Evolutionary conservation across 148 eudicot genomes (phyloP).

Genomic region (Selenicereus undatus): DNA sequence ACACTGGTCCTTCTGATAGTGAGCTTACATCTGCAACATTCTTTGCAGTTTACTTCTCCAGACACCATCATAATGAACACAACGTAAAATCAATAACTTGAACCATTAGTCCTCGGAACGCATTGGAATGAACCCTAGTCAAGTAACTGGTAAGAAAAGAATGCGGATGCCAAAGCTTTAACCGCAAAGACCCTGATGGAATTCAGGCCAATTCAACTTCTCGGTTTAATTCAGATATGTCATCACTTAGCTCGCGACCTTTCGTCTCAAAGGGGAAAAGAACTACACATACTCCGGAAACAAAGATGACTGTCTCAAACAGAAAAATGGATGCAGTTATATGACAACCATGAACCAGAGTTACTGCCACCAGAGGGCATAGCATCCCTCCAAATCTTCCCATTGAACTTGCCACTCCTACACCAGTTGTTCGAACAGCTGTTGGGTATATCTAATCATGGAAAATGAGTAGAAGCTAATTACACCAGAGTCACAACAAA

Average conservation of each 20-base stretch:
- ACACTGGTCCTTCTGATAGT: not conserved
- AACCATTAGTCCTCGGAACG: not conserved
- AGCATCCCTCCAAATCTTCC: constrained; percentile 92
- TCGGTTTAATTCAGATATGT: constrained; percentile 25
- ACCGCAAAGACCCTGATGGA: not conserved
- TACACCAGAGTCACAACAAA: not conserved
- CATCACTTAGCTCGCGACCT: constrained; percentile 63
- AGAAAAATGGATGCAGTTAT: constrained; percentile 58
- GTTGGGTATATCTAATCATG: constrained; percentile 64
- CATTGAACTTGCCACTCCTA: constrained; percentile 77
- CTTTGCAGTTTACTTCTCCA: not conserved
- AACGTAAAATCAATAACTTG: not conserved
- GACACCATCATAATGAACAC: not conserved
- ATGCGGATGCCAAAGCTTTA: not conserved
- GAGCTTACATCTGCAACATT: not conserved
- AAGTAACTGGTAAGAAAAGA: not conserved
- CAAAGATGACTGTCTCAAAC: constrained; percentile 59
- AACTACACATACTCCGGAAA: constrained; percentile 64
- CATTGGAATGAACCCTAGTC: not conserved
- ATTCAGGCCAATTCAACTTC: constrained; percentile 24
- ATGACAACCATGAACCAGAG: constrained; percentile 73
- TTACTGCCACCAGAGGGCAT: constrained; percentile 89
- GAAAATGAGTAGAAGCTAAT: not conserved
- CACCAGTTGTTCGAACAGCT: constrained; percentile 74
- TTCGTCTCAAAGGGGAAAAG: constrained; percentile 79